Evolutionary conservation across 345 rosid species (phyloP).

Genomic region (Rubroshorea leprosula): DNA sequence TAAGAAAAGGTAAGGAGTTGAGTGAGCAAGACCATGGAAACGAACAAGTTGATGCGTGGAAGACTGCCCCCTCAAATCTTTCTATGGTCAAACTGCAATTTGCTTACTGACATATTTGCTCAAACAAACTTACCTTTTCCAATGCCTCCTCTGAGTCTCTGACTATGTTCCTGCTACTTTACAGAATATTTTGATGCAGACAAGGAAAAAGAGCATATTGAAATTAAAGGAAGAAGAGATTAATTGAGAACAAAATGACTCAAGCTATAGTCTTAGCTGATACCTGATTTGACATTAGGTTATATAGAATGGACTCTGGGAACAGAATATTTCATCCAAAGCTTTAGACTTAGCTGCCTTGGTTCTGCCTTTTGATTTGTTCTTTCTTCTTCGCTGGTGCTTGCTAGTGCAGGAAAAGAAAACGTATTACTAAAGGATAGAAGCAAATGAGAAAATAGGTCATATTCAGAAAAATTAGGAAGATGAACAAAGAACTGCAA

Average conservation of each 20-base stretch:
- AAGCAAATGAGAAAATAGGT: no score
- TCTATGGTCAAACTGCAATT: slow-evolving; percentile 7
- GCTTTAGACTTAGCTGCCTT: no score
- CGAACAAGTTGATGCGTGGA: slow-evolving; percentile 11
- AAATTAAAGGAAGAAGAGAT: no score
- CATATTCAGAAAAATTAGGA: no score
- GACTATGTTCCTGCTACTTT: slow-evolving; percentile 5
- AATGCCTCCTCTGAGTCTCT: slow-evolving; percentile 12
- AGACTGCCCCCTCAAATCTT: slow-evolving; percentile 14
- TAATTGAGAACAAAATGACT: not conserved
- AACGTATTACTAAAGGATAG: no score
- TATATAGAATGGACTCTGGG: not conserved
- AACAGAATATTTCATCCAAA: no score
- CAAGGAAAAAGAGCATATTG: no score
- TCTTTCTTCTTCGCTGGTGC: not conserved
- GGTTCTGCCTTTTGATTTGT: not conserved
- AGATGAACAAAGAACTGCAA: no score
- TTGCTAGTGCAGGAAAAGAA: not conserved
- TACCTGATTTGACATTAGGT: not conserved
- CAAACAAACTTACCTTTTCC: slow-evolving; percentile 1
- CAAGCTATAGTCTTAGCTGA: not conserved
- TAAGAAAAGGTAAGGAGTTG: not conserved
- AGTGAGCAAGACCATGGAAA: slow-evolving; percentile 5
- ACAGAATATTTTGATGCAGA: not conserved
- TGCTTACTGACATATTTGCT: not conserved